phyloP scores from a whole-genome alignment of 352 stramenopile species.

The Pythium aquatile region DNA sequence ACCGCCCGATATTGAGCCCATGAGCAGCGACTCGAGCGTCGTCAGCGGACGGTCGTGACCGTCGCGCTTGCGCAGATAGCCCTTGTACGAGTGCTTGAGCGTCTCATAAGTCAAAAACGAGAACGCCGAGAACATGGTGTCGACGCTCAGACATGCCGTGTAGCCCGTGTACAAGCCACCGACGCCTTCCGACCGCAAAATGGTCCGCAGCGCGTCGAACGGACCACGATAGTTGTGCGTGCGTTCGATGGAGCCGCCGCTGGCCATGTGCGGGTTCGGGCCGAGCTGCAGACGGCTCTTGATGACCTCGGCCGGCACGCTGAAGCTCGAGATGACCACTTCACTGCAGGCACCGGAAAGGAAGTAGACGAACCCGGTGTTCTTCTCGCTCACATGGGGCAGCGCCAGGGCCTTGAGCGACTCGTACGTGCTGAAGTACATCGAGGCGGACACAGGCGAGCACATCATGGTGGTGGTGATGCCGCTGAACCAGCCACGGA shows the following conservation, averaged over 20 bases:
- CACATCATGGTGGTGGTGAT: constrained; percentile 71
- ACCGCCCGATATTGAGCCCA: constrained; percentile 61
- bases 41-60: constrained; percentile 40
- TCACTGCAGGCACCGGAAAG: constrained; percentile 65
- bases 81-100: constrained; percentile 50
- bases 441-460: constrained; percentile 65
- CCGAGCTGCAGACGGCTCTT: constrained; percentile 78
- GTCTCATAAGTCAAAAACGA: constrained; percentile 86
- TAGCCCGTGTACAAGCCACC: constrained; percentile 71
- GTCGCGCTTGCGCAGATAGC: constrained; percentile 31
- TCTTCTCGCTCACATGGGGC: constrained; percentile 44
- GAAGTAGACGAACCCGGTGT: constrained; percentile 66
- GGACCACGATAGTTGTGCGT: constrained; percentile 74
- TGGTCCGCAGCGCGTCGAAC: constrained; percentile 55
- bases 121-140: constrained; percentile 80
- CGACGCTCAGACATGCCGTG: constrained; percentile 72
- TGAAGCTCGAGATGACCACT: constrained; percentile 63
- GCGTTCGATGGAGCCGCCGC: constrained; percentile 61
- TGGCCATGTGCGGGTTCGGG: constrained; percentile 65
- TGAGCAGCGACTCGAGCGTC: constrained; percentile 50
- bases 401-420: constrained; percentile 53
- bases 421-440: constrained; percentile 83
- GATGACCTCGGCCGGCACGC: constrained; percentile 79
- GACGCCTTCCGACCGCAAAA: constrained; percentile 62
- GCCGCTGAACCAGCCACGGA: constrained; percentile 71